Conservation (phyloP, 768 basidiomycete genomes). For the Auricularia sp. region DNA sequence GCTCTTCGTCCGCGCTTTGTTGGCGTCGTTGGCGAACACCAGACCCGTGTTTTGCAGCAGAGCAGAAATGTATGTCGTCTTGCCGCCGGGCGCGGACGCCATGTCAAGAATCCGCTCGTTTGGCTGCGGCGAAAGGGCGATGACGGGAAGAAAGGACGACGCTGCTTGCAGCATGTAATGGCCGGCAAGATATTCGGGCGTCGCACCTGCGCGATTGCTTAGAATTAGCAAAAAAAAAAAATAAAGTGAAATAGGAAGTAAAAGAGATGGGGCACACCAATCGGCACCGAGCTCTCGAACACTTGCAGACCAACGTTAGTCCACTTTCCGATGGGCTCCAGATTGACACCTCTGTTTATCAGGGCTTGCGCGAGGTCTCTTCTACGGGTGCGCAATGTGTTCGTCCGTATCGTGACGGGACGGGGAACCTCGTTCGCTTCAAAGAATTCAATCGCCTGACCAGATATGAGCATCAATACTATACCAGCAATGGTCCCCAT, state of each 20-base stretch:
- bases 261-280: constrained; percentile 40
- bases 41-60: constrained; percentile 96
- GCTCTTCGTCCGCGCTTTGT: constrained; percentile 90
- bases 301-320: constrained; percentile 98
- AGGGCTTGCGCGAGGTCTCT: constrained; percentile 90
- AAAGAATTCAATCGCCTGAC: constrained; percentile 92
- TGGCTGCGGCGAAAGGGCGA: constrained; percentile 86
- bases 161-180: constrained; percentile 99
- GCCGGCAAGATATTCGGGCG: constrained; percentile 96
- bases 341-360: constrained; percentile 90
- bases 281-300: constrained; percentile 91
- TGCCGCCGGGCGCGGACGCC: constrained; percentile 97
- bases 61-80: constrained; percentile 95
- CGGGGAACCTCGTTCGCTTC: constrained; percentile 93
- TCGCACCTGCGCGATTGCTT: constrained; percentile 49
- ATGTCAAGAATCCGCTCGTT: constrained; percentile 93
- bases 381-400: constrained; percentile 86
- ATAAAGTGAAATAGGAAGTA: not conserved
- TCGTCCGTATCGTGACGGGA: constrained; percentile 96
- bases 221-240: not conserved
- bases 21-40: constrained; percentile 94
- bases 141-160: constrained; percentile 97
- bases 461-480: constrained; percentile 1
- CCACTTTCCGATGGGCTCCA: constrained; percentile 99
- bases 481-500: constrained; percentile 12